A percentile compares a stretch with the other conserved stretches of the same genome.
phyloP scores from a whole-genome alignment of 2,329 filamentous ascomycete genomes.

The Hawksworthiomyces lignivorus region DNA sequence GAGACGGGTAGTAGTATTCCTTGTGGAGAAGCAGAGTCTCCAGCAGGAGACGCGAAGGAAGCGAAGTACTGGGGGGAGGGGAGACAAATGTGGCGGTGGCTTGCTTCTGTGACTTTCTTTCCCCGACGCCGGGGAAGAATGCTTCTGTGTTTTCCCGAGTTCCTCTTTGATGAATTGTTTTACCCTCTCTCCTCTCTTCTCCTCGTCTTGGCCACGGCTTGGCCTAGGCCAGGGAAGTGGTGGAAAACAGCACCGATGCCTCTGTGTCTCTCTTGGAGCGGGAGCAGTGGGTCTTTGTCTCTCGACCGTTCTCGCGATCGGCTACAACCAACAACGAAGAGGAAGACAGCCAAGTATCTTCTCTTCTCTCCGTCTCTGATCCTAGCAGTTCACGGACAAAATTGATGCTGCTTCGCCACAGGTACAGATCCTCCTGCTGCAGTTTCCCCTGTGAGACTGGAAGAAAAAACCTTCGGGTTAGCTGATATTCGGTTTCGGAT shows the following conservation, averaged over 20 bases:
- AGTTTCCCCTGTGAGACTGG: neutral
- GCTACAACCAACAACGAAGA: too few relatives aligned
- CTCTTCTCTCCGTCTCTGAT: neutral
- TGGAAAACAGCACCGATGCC: too few relatives aligned
- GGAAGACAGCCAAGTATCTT: too few relatives aligned
- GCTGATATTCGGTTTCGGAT: constrained; percentile 7
- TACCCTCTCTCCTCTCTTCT: too few relatives aligned
- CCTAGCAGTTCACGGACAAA: neutral
- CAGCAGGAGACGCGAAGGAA: neutral
- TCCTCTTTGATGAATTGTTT: neutral
- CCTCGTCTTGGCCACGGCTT: too few relatives aligned
- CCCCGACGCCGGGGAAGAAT: too few relatives aligned
- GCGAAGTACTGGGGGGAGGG: neutral
- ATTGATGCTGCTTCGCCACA: neutral
- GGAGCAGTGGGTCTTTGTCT: too few relatives aligned
- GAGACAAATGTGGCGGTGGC: neutral
- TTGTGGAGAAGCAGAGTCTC: constrained; percentile 5
- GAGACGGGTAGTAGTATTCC: constrained; percentile 7
- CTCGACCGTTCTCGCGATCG: too few relatives aligned
- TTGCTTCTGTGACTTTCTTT: neutral
- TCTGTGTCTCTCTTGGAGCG: too few relatives aligned
- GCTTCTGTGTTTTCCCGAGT: neutral
- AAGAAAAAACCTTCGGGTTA: constrained; percentile 4
- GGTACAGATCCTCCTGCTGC: neutral
- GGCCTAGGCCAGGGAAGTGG: too few relatives aligned